Base-by-base conservation (phyloP, 2,329 filamentous ascomycete species). In the Teratosphaeriaceae sp. region DNA sequence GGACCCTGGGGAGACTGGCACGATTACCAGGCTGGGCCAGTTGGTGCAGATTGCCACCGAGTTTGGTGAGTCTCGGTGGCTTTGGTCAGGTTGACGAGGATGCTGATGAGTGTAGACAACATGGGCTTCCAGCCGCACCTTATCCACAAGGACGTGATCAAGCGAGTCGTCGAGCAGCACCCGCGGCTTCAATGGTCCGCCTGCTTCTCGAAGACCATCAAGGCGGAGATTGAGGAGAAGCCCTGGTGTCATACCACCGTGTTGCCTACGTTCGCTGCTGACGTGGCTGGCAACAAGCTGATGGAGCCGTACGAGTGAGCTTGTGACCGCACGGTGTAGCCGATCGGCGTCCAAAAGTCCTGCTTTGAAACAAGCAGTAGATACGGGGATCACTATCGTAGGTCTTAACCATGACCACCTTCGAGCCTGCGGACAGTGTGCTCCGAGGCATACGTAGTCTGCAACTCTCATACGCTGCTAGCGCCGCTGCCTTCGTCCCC, bases 1-100 rank as follows among this genome's bases (percentile, higher is more conserved):
- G 54, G 84, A 88, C 59, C 65, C 85, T 0, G 82, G 83, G 1
- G 70, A 74, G 2, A 72, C 70, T 1, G 84, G 45, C 12, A 47
- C 33, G 13, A 52, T 60, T 6, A 51, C 50, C 3, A 48, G 51
- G 12, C 50, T 59, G 46, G 57, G 53, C 2, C 51, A 56, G 31
- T 21, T 60, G 30, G 43, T 58, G 2, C 53, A 60, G 36, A 21
- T 58, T 12, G 52, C 57, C 4, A 59, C 55, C 2, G 54, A 59
- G 16, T 54, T 55, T 34, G 51, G 52, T 48, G 42, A 47, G 31
- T 31, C 3, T 13, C 20, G 15, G 5, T 13, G 24, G 7, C 20
- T 5, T 16, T n/a, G 23, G 4, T 33, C 2, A 8, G 5, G 15
- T 11, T 29, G 36, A 16, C 20, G 16, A 21, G 16, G 16, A 31